Conservation (phyloP, 305 asterid species). For the Plantago lanceolata region DNA sequence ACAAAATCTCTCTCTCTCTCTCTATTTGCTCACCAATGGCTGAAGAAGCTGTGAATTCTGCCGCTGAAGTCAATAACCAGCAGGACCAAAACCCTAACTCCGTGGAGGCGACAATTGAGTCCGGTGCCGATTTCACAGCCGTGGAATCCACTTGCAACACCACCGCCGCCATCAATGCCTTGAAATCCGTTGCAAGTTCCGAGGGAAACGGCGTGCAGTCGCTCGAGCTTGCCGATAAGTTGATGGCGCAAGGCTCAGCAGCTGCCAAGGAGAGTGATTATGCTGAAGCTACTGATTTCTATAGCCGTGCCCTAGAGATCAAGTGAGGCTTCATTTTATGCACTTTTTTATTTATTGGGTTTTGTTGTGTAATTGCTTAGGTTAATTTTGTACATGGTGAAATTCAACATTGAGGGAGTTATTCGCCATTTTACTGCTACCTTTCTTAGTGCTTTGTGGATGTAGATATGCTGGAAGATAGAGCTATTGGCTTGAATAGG, state of each 20-base stretch:
- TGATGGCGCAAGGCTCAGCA: slow-evolving; percentile 52
- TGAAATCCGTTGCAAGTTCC: slow-evolving; percentile 36
- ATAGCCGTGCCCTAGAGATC: slow-evolving; percentile 90
- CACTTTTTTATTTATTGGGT: not conserved
- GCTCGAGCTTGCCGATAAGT: slow-evolving; percentile 58
- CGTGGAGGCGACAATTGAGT: slow-evolving; percentile 50
- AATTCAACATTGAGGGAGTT: too few relatives aligned
- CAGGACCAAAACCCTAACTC: slow-evolving; percentile 54
- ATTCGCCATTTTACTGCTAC: too few relatives aligned
- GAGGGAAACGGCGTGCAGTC: slow-evolving; percentile 44
- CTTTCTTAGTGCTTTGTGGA: too few relatives aligned
- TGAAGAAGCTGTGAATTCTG: slow-evolving; percentile 39
- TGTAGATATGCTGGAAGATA: too few relatives aligned
- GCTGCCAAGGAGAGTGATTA: slow-evolving; percentile 66
- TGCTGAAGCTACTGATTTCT: slow-evolving; percentile 74
- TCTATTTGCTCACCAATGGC: slow-evolving; percentile 46
- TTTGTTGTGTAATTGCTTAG: not conserved
- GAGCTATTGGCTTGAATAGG: too few relatives aligned
- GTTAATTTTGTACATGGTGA: too few relatives aligned
- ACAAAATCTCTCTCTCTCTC: too few relatives aligned
- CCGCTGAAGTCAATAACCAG: slow-evolving; percentile 25
- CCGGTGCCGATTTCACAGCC: slow-evolving; percentile 36
- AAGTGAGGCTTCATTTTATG: slow-evolving; percentile 33
- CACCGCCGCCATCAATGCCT: not conserved
- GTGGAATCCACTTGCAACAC: slow-evolving; percentile 55